Evolutionary conservation across 2,329 filamentous ascomycete species (phyloP), one percentile per base, ranked within the genome.

Genomic region (Phialophora verrucosa): DNA sequence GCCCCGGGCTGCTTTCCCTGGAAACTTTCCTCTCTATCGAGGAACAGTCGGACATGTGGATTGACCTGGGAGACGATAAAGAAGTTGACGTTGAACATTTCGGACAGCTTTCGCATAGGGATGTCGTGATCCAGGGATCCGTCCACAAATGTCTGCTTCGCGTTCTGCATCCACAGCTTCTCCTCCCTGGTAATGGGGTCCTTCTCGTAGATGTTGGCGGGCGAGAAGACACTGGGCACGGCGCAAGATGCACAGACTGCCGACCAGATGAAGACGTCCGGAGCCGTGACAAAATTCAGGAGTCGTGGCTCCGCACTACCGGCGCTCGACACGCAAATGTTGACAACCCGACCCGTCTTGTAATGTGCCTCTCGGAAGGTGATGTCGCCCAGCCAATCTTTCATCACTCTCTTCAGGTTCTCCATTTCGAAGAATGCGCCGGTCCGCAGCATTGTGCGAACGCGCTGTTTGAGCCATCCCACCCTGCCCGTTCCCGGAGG

Each of bases 41-140:
- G 81, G 73, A 98, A 97, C 0, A 92, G 92, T 0, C 96, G 87
- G 8, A 97, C 91, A 73, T 98, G 94, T 0, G 94, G 94, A 73
- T 98, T 98, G 59, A 97, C 93, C 76, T 98, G 94, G 0, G 93
- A 97, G 20, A 97, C 94, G 71, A 98, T 97, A 75, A 97, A 97
- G 76, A 97, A 94, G 74, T 97, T 97, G 76, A 97, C 93, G 74
- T 97, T 97, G 82, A 97, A 97, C 90, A 97, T 93, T 75, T 97
- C 93, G 0, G 93, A 89, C 17, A 98, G 83, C 1, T 92, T 87
- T 23, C 90, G 92, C 88, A 96, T 96, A 1, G 94, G 94, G 2
- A 98, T 82, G 76, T 98, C 94, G 66, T 95, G 95, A 75, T 97
- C 93, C 25, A 98, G 92, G 0, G 93, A 97, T 0, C 94, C 94